These are phyloP conservation scores for Colletotrichum sp. DNA, from an alignment of 2,329 filamentous ascomycete species.

Conservation along the genomic window DNA sequence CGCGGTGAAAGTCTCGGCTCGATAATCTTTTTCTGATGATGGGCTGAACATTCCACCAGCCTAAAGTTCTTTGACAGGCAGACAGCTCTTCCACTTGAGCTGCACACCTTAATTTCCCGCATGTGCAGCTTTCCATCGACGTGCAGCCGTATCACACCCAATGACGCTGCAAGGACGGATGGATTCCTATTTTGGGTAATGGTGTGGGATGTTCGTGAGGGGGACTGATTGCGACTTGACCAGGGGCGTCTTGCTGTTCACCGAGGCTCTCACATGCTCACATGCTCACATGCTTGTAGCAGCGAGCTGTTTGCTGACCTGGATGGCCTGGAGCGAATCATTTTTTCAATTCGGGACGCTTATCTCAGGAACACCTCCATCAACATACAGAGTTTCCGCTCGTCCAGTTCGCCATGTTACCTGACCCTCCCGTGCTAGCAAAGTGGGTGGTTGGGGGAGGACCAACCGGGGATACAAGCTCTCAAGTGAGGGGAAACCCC, in stretches of 20 bases:
- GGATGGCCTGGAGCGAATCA: not conserved
- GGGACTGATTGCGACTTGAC: not conserved
- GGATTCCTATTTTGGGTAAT: not conserved
- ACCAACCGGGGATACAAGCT: not conserved
- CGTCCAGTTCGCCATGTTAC: not conserved
- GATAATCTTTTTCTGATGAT: not conserved
- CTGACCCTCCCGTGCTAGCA: not conserved
- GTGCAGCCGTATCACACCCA: not conserved
- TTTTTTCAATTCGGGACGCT: not conserved
- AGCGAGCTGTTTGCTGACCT: not conserved
- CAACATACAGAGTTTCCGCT: not conserved
- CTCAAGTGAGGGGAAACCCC: constrained; percentile 6
- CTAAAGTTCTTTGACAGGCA: not conserved
- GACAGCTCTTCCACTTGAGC: not conserved
- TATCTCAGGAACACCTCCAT: not conserved
- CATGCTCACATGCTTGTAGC: constrained; percentile 10
- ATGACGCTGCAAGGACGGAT: constrained; percentile 5
- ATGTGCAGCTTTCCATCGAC: not conserved
- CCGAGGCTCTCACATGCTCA: constrained; percentile 5
- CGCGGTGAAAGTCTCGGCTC: not conserved
- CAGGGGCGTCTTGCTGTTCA: not conserved
- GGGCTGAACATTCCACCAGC: not conserved
- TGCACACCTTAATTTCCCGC: not conserved
- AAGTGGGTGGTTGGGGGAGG: not conserved
- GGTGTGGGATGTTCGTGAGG: not conserved